These are phyloP conservation scores for Prunus campanulata DNA, from an alignment of 306 rosid species.

Conservation along the genomic window DNA sequence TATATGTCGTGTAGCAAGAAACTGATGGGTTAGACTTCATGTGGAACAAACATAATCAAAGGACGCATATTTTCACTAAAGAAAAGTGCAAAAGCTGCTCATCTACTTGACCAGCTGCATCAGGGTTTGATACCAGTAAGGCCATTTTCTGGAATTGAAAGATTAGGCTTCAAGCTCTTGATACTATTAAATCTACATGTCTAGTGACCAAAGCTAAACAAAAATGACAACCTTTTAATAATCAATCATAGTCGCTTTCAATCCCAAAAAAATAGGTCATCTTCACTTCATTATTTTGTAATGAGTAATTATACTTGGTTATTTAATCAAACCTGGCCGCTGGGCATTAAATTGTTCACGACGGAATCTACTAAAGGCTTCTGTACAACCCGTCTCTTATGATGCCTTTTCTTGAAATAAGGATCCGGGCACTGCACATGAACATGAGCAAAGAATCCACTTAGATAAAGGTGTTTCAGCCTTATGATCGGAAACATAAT, in stretches of 20 bases:
- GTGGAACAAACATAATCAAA: background rate
- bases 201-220: background rate
- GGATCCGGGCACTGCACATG: slow-evolving; percentile 94
- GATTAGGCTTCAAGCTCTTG: background rate
- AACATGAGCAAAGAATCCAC: slow-evolving; percentile 18
- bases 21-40: background rate
- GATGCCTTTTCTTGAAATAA: slow-evolving; percentile 86
- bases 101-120: background rate
- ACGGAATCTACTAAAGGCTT: slow-evolving; percentile 68
- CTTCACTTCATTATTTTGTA: background rate
- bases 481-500: background rate
- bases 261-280: background rate
- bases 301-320: background rate
- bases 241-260: background rate
- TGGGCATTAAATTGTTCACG: slow-evolving; percentile 46
- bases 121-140: background rate
- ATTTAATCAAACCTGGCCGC: slow-evolving; percentile 61
- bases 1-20: background rate
- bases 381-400: slow-evolving; percentile 84
- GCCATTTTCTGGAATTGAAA: background rate
- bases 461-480: background rate
- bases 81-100: background rate
- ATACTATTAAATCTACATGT: background rate
- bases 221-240: background rate
- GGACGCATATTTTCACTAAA: background rate